Evolutionary conservation across 139 green algal genomes (phyloP).

Genomic region (Edaphochlamys debaryana): DNA sequence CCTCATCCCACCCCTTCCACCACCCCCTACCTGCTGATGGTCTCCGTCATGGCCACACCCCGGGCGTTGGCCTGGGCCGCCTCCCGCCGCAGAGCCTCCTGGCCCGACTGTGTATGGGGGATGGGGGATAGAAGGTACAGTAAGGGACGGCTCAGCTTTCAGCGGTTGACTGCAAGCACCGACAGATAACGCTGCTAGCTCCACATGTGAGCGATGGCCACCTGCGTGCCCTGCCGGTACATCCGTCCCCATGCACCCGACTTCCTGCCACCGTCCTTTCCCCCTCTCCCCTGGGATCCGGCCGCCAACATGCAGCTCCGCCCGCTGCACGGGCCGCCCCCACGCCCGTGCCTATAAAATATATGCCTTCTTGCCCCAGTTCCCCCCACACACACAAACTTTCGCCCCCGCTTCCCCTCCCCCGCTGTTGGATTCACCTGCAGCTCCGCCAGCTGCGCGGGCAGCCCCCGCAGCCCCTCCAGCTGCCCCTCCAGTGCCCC

Average conservation of each 20-base stretch:
- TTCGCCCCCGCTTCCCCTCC: background rate
- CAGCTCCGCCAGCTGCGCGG: constrained; percentile 18
- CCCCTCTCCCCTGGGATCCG: no score
- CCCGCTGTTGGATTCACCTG: background rate
- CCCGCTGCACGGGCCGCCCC: no score
- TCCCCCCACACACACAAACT: no score
- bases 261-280: no score
- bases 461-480: background rate
- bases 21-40: constrained; percentile 6
- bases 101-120: constrained; percentile 6
- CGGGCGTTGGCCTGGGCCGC: constrained; percentile 8
- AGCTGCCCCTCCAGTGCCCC: constrained; percentile 11
- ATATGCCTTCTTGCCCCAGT: no score
- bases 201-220: no score
- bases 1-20: no score
- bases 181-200: background rate
- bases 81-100: constrained; percentile 1
- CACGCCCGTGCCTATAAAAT: no score
- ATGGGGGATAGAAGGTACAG: no score
- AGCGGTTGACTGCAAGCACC: background rate
- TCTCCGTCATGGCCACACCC: background rate
- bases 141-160: no score
- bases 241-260: background rate
- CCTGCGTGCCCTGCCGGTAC: no score
- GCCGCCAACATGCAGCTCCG: no score